These are phyloP conservation scores for Talaromyces trachyspermus DNA, from an alignment of 495 filamentous ascomycete genomes.

Conservation along the genomic window DNA sequence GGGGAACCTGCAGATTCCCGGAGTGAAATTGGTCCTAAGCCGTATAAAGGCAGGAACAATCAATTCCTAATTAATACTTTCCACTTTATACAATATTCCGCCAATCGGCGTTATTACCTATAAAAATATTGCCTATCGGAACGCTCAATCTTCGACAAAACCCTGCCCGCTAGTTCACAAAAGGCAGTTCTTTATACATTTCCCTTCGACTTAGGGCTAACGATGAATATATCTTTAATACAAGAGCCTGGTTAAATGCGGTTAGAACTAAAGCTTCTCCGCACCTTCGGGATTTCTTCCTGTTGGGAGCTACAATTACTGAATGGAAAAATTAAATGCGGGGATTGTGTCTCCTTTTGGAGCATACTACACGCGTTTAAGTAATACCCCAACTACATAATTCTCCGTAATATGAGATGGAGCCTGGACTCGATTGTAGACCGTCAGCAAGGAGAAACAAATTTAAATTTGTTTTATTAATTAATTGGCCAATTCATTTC, in stretches of 20 bases:
- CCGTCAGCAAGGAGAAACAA: not conserved
- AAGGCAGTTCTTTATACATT: not conserved
- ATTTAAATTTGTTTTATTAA: not conserved
- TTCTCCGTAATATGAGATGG: constrained; percentile 2
- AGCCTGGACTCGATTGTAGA: not conserved
- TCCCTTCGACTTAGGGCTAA: too few relatives aligned
- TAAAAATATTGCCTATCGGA: constrained; percentile 33
- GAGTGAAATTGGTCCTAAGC: too few relatives aligned
- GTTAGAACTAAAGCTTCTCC: not conserved
- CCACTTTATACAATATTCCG: too few relatives aligned
- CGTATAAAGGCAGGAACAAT: too few relatives aligned
- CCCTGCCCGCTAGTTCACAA: not conserved
- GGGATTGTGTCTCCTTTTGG: not conserved
- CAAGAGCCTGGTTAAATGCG: not conserved
- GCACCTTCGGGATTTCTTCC: not conserved
- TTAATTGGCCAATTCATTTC: not conserved
- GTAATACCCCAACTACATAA: not conserved
- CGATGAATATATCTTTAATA: not conserved
- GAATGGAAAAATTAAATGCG: not conserved
- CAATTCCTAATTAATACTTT: too few relatives aligned
- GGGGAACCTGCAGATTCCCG: too few relatives aligned
- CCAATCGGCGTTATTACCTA: too few relatives aligned
- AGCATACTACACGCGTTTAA: not conserved
- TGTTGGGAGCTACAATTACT: not conserved
- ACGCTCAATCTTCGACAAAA: too few relatives aligned